A percentile compares a stretch with the other conserved stretches of the same genome.
phyloP scores from a whole-genome alignment of 2,329 filamentous ascomycete species.

The Pochonia chlamydosporia region DNA sequence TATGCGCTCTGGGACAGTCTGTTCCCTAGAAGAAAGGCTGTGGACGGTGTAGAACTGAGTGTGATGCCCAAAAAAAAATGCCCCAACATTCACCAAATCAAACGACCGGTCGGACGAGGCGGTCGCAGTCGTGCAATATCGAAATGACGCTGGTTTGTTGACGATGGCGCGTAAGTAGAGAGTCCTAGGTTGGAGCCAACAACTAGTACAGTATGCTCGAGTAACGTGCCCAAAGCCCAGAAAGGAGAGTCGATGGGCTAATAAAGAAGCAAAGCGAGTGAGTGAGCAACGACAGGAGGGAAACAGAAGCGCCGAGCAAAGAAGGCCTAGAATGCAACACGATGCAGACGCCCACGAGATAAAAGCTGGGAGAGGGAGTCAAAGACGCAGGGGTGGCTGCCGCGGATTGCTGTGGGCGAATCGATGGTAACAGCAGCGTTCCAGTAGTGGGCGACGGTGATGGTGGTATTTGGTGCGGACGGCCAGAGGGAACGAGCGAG shows the following conservation, averaged over 20 bases:
- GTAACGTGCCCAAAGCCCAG: background rate
- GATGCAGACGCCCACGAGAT: constrained; percentile 8
- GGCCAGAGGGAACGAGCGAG: constrained; percentile 7
- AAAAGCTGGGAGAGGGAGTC: background rate
- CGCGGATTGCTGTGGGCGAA: constrained; percentile 6
- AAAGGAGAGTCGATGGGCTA: background rate
- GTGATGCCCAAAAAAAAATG: too few species aligned
- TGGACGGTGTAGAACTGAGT: too few species aligned
- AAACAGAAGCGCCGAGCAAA: constrained; percentile 6
- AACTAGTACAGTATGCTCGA: background rate
- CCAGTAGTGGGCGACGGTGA: constrained; percentile 5
- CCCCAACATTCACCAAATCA: background rate
- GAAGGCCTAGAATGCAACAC: constrained; percentile 8
- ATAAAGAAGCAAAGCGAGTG: background rate
- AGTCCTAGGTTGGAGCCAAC: background rate
- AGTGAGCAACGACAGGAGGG: background rate
- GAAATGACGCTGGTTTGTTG: background rate
- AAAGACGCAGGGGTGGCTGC: constrained; percentile 9
- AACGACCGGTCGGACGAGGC: background rate
- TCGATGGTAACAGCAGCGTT: constrained; percentile 5
- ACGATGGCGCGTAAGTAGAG: background rate
- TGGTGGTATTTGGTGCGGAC: background rate
- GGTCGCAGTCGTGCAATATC: background rate
- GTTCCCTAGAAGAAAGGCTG: too few species aligned
- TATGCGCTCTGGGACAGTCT: too few species aligned